These are phyloP conservation scores for Lipomyces lipofer DNA, from an alignment of 805 yeast genomes.

Conservation along the genomic window DNA sequence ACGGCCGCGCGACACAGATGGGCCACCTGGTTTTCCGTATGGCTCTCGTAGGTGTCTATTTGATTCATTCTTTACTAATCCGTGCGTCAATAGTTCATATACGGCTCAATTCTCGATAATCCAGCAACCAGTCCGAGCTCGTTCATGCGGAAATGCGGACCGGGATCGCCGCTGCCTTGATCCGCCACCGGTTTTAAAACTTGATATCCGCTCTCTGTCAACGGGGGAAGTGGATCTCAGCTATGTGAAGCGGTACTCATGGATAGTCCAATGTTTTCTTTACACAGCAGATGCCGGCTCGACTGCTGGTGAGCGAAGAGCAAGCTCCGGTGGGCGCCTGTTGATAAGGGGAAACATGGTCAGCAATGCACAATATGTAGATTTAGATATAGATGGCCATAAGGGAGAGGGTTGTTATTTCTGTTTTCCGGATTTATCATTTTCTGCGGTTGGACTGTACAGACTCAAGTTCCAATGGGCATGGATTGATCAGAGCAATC, in stretches of 20 bases:
- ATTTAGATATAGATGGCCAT: conserved; percentile 18
- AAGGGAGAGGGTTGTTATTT: conserved; percentile 33
- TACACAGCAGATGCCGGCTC: conserved; percentile 10
- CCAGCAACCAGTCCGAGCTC: conserved; percentile 32
- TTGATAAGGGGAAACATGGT: conserved; percentile 31
- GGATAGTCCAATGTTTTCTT: conserved; percentile 27
- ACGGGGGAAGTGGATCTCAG: conserved; percentile 14
- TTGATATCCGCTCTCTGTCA: conserved; percentile 17
- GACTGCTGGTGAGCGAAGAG: neutral
- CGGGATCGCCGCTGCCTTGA: conserved; percentile 31
- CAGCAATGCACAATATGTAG: conserved; percentile 21
- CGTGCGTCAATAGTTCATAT: conserved; percentile 6
- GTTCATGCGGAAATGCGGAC: conserved; percentile 31
- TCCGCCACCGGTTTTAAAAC: conserved; percentile 31
- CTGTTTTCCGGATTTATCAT: conserved; percentile 39
- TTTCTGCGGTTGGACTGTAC: conserved; percentile 40
- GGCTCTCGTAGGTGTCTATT: neutral
- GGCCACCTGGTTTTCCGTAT: conserved; percentile 19
- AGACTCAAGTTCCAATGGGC: conserved; percentile 36
- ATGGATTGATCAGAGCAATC: conserved; percentile 34
- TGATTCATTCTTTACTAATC: neutral
- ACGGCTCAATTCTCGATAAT: conserved; percentile 20
- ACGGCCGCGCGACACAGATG: conserved; percentile 24
- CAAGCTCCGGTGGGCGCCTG: conserved; percentile 16
- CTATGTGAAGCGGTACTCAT: conserved; percentile 26